Conservation (phyloP, 306 rosid species). For the Vigna reflexopilosa region DNA sequence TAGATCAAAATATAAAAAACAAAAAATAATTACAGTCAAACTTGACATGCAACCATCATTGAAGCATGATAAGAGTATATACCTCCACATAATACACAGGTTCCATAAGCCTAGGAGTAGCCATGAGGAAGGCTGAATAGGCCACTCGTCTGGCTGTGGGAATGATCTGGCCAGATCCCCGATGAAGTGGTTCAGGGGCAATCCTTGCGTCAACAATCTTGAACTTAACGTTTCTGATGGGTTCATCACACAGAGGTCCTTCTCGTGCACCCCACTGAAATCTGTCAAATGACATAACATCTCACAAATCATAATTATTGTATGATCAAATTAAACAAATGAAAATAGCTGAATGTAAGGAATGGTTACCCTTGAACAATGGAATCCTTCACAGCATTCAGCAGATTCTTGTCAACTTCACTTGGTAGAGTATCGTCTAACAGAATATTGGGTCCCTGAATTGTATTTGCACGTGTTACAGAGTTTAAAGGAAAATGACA, state of each 20-base stretch:
- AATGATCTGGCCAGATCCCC: constrained; percentile 95
- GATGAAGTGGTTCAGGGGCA: constrained; percentile 89
- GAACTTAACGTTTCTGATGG: constrained; percentile 95
- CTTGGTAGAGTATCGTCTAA: constrained; percentile 93
- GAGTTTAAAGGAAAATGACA: not conserved
- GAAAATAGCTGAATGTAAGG: constrained; percentile 19
- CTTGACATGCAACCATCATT: constrained; percentile 28
- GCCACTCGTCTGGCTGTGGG: constrained; percentile 95
- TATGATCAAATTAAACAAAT: constrained; percentile 27
- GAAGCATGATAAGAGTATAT: constrained; percentile 21
- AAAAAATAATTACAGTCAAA: constrained; percentile 21
- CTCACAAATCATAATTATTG: constrained; percentile 1
- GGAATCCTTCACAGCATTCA: constrained; percentile 92
- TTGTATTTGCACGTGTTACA: constrained; percentile 32
- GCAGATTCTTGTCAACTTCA: constrained; percentile 89
- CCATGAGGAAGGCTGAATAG: constrained; percentile 96
- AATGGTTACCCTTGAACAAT: constrained; percentile 92
- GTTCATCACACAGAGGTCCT: constrained; percentile 99
- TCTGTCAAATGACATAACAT: constrained; percentile 55
- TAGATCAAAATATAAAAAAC: not conserved
- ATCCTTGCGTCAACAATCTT: constrained; percentile 98
- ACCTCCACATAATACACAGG: constrained; percentile 97
- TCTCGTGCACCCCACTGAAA: constrained; percentile 99
- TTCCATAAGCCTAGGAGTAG: constrained; percentile 98
- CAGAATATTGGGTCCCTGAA: constrained; percentile 95